These are phyloP conservation scores for Candida takata DNA, from an alignment of 805 yeast genomes.

Conservation along the genomic window DNA sequence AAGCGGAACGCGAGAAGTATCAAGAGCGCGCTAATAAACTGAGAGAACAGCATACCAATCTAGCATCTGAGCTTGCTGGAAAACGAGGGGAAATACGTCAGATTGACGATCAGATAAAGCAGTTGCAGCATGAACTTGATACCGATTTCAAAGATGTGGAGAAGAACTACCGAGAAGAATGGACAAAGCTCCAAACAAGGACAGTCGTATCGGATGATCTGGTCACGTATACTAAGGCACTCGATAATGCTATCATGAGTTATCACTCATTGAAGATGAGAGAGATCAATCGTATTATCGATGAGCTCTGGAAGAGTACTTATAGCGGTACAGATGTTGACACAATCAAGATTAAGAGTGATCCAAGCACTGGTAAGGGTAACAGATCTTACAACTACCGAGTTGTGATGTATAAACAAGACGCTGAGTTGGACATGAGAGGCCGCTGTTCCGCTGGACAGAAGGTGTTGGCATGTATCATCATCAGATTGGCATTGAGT, in stretches of 20 bases:
- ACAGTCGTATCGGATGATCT: conserved; percentile 74
- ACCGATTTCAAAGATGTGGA: conserved; percentile 70
- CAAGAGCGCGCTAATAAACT: conserved; percentile 50
- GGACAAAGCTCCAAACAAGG: conserved; percentile 71
- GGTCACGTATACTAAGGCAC: conserved; percentile 71
- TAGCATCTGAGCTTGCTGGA: conserved; percentile 64
- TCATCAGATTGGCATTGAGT: conserved; percentile 85
- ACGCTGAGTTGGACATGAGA: conserved; percentile 92
- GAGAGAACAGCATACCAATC: conserved; percentile 39
- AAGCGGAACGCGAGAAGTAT: conserved; percentile 51
- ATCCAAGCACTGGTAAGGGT: conserved; percentile 38
- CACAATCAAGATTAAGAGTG: conserved; percentile 79
- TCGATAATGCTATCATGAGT: conserved; percentile 90
- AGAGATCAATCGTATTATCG: conserved; percentile 80
- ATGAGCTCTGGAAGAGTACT: conserved; percentile 90
- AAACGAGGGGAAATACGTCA: conserved; percentile 84
- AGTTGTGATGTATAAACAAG: conserved; percentile 91
- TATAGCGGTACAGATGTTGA: conserved; percentile 95
- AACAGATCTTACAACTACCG: conserved; percentile 70
- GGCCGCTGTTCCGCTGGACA: conserved; percentile 99
- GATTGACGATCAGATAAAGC: conserved; percentile 59
- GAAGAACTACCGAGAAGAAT: conserved; percentile 54
- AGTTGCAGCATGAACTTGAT: conserved; percentile 49
- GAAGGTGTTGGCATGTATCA: conserved; percentile 85
- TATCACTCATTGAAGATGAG: conserved; percentile 88